A percentile compares a stretch with the other conserved stretches of the same genome.
phyloP scores from a whole-genome alignment of 495 filamentous ascomycete species.

The Lophiotrema nucula region DNA sequence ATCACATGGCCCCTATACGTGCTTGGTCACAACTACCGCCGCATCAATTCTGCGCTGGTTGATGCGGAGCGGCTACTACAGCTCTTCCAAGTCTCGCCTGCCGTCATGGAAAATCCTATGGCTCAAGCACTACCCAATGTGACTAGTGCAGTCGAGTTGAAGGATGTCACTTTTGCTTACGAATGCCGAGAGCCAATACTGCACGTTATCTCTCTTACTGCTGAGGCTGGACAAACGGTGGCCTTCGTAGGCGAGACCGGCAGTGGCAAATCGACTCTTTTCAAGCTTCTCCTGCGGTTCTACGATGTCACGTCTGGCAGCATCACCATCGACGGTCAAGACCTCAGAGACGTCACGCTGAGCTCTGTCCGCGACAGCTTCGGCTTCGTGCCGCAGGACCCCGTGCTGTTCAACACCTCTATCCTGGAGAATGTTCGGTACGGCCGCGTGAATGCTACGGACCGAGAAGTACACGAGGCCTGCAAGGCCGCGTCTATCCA shows the following conservation, averaged over 20 bases:
- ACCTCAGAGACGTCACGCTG: slow-evolving; percentile 17
- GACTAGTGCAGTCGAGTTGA: too few relatives aligned
- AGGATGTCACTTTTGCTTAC: too few relatives aligned
- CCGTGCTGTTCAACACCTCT: slow-evolving; percentile 79
- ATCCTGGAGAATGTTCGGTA: slow-evolving; percentile 75
- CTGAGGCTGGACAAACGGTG: slow-evolving; percentile 35
- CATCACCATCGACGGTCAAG: slow-evolving; percentile 30
- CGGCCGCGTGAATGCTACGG: slow-evolving; percentile 59
- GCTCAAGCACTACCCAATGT: too few relatives aligned
- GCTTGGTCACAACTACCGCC: too few relatives aligned
- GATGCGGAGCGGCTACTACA: too few relatives aligned
- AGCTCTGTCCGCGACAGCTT: slow-evolving; percentile 64
- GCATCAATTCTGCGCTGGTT: too few relatives aligned
- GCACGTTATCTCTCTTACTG: slow-evolving; percentile 25
- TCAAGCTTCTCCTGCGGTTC: slow-evolving; percentile 33
- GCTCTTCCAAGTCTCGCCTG: too few relatives aligned
- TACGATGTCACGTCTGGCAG: slow-evolving; percentile 35
- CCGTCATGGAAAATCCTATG: too few relatives aligned
- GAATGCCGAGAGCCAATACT: too few relatives aligned
- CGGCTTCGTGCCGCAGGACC: slow-evolving; percentile 80
- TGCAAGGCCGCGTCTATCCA: too few relatives aligned
- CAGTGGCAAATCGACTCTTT: slow-evolving; percentile 37
- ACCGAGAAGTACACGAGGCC: too few relatives aligned
- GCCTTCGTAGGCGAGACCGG: slow-evolving; percentile 37
- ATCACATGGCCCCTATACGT: too few relatives aligned